These are phyloP conservation scores for Brasenia schreberi DNA, from an alignment of 164 flowering plant genomes.

Conservation along the genomic window DNA sequence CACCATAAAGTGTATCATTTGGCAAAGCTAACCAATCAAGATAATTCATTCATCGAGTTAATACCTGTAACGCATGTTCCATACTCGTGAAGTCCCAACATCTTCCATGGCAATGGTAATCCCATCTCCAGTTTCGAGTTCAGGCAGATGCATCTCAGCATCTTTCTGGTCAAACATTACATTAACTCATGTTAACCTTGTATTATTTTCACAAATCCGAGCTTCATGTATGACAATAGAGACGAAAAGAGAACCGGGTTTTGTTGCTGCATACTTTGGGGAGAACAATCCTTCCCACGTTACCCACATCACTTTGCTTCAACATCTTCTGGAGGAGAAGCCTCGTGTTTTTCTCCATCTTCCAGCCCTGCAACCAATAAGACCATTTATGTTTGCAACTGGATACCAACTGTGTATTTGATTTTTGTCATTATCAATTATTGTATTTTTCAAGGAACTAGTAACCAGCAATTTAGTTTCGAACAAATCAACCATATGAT, in stretches of 20 bases:
- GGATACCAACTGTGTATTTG: not conserved
- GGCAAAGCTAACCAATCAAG: no score
- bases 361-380: conserved; percentile 33
- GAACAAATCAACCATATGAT: not conserved
- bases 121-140: conserved; percentile 64
- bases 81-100: not conserved
- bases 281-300: conserved; percentile 67
- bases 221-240: not conserved
- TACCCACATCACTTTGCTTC: conserved; percentile 89
- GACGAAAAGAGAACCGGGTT: not conserved
- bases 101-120: conserved; percentile 14
- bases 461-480: not conserved
- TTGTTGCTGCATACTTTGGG: conserved; percentile 36
- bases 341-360: conserved; percentile 57
- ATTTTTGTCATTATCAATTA: not conserved
- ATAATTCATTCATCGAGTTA: no score
- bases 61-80: conserved; percentile 83
- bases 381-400: not conserved
- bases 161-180: conserved; percentile 36
- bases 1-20: not conserved
- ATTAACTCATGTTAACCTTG: not conserved
- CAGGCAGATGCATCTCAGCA: conserved; percentile 70
- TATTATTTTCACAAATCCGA: not conserved
- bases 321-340: conserved; percentile 70
- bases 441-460: not conserved